Evolutionary conservation across 1,284 basidiomycete genomes (phyloP).

Genomic region (Phlebopus sp.): DNA sequence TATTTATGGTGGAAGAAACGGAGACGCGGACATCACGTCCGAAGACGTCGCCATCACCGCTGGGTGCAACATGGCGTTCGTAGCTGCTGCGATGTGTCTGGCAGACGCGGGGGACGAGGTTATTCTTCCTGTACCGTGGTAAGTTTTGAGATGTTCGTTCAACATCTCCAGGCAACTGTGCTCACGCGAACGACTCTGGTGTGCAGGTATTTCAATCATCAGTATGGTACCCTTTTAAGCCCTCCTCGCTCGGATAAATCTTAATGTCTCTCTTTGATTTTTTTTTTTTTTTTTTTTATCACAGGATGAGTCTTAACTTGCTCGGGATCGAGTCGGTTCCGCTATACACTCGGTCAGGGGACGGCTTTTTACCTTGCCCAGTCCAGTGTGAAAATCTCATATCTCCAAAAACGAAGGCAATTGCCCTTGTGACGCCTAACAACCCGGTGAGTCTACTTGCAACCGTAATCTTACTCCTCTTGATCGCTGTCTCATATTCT

Average conservation of each 20-base stretch:
- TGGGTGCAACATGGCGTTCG: constrained; percentile 73
- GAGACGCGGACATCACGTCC: constrained; percentile 45
- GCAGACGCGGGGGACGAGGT: constrained; percentile 74
- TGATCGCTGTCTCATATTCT: constrained; percentile 3
- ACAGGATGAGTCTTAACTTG: too few relatives aligned
- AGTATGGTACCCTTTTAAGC: constrained; percentile 38
- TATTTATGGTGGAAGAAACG: constrained; percentile 57
- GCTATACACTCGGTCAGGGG: constrained; percentile 53
- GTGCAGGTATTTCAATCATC: constrained; percentile 74
- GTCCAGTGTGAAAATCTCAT: constrained; percentile 50
- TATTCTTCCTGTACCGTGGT: constrained; percentile 80
- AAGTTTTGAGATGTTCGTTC: too few relatives aligned
- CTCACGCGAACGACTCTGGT: constrained; percentile 12
- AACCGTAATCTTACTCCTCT: neutral
- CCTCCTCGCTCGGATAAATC: constrained; percentile 53
- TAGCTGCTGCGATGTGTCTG: constrained; percentile 60
- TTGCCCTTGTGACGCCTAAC: constrained; percentile 75
- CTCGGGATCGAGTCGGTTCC: constrained; percentile 63
- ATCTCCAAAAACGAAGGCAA: constrained; percentile 60
- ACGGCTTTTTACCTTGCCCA: constrained; percentile 60
- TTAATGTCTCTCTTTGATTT: too few relatives aligned
- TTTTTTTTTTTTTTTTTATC: too few relatives aligned
- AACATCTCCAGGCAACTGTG: too few relatives aligned
- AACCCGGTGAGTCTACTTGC: constrained; percentile 52
- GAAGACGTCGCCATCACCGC: constrained; percentile 64